phyloP scores from a whole-genome alignment of 371 early-diverging fungal species.

The Coemansia sp. region DNA sequence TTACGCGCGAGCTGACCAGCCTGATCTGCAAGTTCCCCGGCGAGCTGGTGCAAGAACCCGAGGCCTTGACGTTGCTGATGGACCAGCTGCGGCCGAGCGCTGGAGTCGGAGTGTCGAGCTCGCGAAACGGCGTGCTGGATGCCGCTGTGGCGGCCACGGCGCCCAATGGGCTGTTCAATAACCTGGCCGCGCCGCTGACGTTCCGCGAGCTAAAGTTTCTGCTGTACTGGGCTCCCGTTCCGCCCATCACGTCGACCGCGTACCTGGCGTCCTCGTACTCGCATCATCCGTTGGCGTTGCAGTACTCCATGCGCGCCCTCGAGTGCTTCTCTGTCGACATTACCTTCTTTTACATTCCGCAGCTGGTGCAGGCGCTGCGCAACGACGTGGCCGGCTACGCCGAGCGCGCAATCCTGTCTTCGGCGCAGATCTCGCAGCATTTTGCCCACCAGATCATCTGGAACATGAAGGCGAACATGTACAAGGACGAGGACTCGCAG shows the following conservation, averaged over 20 bases:
- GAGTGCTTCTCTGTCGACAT: conserved; percentile 88
- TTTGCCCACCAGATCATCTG: conserved; percentile 99
- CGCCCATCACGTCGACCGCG: conserved; percentile 88
- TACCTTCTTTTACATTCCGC: conserved; percentile 98
- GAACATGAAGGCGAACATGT: conserved; percentile 99
- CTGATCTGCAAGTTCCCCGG: conserved; percentile 65
- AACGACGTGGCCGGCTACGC: conserved; percentile 86
- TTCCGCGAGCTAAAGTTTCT: conserved; percentile 61
- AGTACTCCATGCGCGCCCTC: conserved; percentile 90
- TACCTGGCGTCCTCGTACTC: conserved; percentile 69
- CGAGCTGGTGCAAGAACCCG: conserved; percentile 70
- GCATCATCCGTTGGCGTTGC: conserved; percentile 82
- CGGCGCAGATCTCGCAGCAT: conserved; percentile 88
- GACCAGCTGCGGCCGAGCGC: conserved; percentile 16
- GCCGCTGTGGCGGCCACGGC: neutral
- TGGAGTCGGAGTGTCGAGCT: neutral
- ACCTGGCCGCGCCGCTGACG: conserved; percentile 25
- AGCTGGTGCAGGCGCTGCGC: conserved; percentile 97
- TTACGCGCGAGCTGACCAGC: conserved; percentile 67
- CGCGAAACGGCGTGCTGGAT: neutral
- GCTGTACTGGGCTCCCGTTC: conserved; percentile 87
- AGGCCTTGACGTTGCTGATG: conserved; percentile 70
- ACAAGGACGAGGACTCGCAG: conserved; percentile 72
- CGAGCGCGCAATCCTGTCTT: conserved; percentile 88
- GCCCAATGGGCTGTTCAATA: conserved; percentile 25